Evolutionary conservation across 331 rosid genomes (phyloP).

Genomic region (Acacia concinna): DNA sequence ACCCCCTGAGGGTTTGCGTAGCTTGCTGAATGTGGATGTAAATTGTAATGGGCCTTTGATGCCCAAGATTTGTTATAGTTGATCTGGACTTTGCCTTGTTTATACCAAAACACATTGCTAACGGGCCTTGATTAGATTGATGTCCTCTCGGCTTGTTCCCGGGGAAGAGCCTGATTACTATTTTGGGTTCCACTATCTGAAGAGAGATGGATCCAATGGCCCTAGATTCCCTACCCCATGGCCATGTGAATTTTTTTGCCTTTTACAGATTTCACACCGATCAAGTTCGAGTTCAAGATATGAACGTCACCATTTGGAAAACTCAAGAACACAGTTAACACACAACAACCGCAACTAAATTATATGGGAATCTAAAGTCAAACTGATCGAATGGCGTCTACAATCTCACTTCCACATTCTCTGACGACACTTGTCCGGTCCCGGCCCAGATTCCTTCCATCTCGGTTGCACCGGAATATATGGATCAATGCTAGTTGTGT

Average conservation of each 20-base stretch:
- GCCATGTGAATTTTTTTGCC: neutral
- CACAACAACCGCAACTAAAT: neutral
- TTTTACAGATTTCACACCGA: neutral
- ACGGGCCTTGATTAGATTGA: neutral
- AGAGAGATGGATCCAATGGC: neutral
- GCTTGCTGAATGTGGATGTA: no score
- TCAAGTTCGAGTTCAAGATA: neutral
- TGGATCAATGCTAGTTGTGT: constrained; percentile 45
- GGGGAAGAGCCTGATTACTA: neutral
- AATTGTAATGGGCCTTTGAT: no score
- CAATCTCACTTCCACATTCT: constrained; percentile 18
- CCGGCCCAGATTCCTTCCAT: constrained; percentile 40
- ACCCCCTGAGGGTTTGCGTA: no score
- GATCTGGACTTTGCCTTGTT: no score
- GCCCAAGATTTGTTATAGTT: no score
- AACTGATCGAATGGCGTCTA: constrained; percentile 29
- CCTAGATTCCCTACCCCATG: neutral
- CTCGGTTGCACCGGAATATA: constrained; percentile 20
- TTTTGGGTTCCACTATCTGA: neutral
- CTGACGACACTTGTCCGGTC: constrained; percentile 34
- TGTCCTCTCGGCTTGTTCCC: neutral
- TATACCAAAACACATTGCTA: no score
- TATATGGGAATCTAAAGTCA: constrained; percentile 9
- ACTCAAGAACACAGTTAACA: neutral
- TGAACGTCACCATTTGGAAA: neutral